Percentiles rank a stretch among this genome's conserved stretches.
Conservation (phyloP, 805 yeast genomes). For the Sugiyamaella floridensis region DNA sequence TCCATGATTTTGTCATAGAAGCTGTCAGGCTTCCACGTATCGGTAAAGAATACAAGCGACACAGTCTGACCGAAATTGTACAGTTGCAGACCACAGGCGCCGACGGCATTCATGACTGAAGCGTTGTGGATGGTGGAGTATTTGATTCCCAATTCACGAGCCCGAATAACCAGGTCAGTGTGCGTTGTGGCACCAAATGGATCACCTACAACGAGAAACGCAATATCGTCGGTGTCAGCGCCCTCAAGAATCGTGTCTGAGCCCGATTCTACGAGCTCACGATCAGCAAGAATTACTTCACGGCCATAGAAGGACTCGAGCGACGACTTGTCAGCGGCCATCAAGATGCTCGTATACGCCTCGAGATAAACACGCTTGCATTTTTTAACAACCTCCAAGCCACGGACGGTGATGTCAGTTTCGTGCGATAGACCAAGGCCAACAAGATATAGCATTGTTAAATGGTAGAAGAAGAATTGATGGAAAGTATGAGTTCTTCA, state of each 20-base stretch:
- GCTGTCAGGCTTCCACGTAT: slow-evolving; percentile 92
- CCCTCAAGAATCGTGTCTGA: slow-evolving; percentile 73
- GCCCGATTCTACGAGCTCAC: slow-evolving; percentile 89
- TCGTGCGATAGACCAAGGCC: slow-evolving; percentile 90
- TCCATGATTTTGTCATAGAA: slow-evolving; percentile 86
- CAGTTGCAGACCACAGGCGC: slow-evolving; percentile 93
- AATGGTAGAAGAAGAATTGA: not conserved
- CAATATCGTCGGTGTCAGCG: slow-evolving; percentile 78
- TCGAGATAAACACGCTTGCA: slow-evolving; percentile 91
- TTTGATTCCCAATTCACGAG: slow-evolving; percentile 71
- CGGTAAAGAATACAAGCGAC: slow-evolving; percentile 94
- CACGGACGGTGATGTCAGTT: slow-evolving; percentile 89
- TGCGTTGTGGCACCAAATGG: slow-evolving; percentile 98
- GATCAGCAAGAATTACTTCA: slow-evolving; percentile 79
- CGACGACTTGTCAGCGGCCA: slow-evolving; percentile 77
- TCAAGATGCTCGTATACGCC: slow-evolving; percentile 89
- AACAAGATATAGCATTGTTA: slow-evolving; percentile 71
- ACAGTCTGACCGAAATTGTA: slow-evolving; percentile 96
- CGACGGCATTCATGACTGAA: slow-evolving; percentile 96
- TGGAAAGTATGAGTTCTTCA: not conserved
- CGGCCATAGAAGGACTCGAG: slow-evolving; percentile 82
- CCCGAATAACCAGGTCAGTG: slow-evolving; percentile 86
- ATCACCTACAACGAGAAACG: slow-evolving; percentile 94
- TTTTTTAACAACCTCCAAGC: slow-evolving; percentile 72
- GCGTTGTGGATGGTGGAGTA: slow-evolving; percentile 91